Evolutionary conservation across 2,329 filamentous ascomycete species (phyloP).

Genomic region (Leptoxyphium fumago): DNA sequence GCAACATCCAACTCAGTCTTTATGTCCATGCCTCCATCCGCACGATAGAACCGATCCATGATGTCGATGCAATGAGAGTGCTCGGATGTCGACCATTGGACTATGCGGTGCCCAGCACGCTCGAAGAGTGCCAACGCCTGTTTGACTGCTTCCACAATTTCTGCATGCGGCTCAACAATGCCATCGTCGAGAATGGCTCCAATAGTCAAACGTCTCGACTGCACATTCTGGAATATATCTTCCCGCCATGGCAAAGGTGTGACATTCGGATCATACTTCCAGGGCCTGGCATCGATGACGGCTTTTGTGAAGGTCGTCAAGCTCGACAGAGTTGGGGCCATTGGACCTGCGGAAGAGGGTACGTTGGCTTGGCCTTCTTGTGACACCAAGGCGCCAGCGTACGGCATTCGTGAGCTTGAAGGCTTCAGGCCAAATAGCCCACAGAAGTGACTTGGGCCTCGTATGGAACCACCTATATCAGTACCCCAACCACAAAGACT

Average conservation of each 20-base stretch:
- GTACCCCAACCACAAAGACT: slow-evolving; percentile 38
- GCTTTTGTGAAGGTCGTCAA: slow-evolving; percentile 41
- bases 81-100: slow-evolving; percentile 27
- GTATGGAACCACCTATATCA: slow-evolving; percentile 39
- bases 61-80: slow-evolving; percentile 42
- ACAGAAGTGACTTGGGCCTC: slow-evolving; percentile 37
- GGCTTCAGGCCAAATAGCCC: slow-evolving; percentile 35
- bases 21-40: slow-evolving; percentile 50
- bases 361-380: slow-evolving; percentile 30
- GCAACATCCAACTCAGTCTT: slow-evolving; percentile 36
- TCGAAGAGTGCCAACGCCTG: neutral
- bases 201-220: slow-evolving; percentile 9
- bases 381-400: slow-evolving; percentile 35
- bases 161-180: slow-evolving; percentile 12
- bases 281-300: slow-evolving; percentile 38
- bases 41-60: slow-evolving; percentile 48
- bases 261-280: slow-evolving; percentile 32
- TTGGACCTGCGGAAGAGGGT: slow-evolving; percentile 34
- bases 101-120: slow-evolving; percentile 26
- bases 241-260: slow-evolving; percentile 24
- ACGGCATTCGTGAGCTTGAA: slow-evolving; percentile 34
- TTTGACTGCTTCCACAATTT: slow-evolving; percentile 7
- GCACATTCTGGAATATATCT: neutral
- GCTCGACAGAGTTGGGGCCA: slow-evolving; percentile 33
- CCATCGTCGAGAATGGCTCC: slow-evolving; percentile 14